Conservation (phyloP, 106 monocot species). For the Dioscorea alata region DNA sequence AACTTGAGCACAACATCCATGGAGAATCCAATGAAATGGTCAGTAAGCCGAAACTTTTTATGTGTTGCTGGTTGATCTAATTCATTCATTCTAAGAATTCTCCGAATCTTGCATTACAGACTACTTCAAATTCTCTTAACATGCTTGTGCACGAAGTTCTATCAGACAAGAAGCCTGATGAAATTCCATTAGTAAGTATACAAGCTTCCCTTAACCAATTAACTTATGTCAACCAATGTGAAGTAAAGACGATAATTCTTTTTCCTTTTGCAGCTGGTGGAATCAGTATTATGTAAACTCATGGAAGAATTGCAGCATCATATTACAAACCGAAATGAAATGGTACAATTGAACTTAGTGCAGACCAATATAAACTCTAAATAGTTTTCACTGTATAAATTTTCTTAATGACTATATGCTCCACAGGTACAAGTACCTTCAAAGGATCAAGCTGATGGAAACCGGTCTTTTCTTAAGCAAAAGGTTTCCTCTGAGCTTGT, state of each 20-base stretch:
- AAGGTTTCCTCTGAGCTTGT: constrained; percentile 33
- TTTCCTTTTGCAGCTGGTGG: constrained; percentile 53
- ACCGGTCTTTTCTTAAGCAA: constrained; percentile 12
- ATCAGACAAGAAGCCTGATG: constrained; percentile 82
- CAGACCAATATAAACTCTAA: too few relatives aligned
- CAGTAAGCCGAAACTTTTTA: constrained; percentile 20
- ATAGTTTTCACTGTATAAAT: too few relatives aligned
- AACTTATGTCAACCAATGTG: neutral
- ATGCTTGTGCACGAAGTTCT: constrained; percentile 59
- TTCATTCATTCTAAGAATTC: neutral
- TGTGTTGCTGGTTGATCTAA: neutral
- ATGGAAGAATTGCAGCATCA: constrained; percentile 75
- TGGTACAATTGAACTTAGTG: constrained; percentile 28
- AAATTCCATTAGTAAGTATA: constrained; percentile 64
- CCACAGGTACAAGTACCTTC: constrained; percentile 17
- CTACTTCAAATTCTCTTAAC: constrained; percentile 48
- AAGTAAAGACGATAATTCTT: neutral
- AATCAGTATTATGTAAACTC: constrained; percentile 69
- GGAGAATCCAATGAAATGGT: constrained; percentile 61
- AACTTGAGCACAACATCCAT: constrained; percentile 31
- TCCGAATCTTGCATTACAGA: constrained; percentile 26
- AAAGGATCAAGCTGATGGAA: constrained; percentile 13
- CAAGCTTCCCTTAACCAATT: neutral
- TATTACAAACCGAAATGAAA: constrained; percentile 53
- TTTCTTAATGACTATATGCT: neutral